Evolutionary conservation across 495 filamentous ascomycete species (phyloP).

Genomic region (Podospora australis): DNA sequence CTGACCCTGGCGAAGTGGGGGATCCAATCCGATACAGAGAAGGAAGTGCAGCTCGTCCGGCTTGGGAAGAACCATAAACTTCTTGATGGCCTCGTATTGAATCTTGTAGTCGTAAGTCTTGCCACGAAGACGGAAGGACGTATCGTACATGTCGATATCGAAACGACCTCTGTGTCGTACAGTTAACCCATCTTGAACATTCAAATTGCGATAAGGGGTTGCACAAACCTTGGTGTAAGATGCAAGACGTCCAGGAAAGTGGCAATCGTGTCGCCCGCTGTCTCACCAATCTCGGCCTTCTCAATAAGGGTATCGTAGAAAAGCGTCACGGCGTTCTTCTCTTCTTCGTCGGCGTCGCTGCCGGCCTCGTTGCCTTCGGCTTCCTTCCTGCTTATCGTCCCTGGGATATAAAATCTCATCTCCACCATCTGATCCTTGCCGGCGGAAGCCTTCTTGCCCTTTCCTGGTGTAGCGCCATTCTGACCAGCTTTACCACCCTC

Average conservation of each 20-base stretch:
- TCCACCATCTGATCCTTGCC: constrained; percentile 91
- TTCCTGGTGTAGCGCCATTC: constrained; percentile 68
- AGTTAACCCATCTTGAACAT: constrained; percentile 25
- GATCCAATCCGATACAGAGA: constrained; percentile 92
- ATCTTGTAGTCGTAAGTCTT: constrained; percentile 99
- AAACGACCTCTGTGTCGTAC: constrained; percentile 74
- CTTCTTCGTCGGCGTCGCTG: constrained; percentile 64
- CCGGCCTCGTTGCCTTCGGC: constrained; percentile 67
- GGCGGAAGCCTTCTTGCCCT: constrained; percentile 81
- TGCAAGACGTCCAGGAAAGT: constrained; percentile 96
- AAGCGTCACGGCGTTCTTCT: constrained; percentile 86
- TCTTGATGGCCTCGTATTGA: constrained; percentile 93
- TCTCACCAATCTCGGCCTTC: constrained; percentile 98
- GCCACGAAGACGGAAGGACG: constrained; percentile 91
- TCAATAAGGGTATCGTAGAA: constrained; percentile 98
- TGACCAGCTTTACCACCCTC: constrained; percentile 62
- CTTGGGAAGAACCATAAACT: constrained; percentile 97
- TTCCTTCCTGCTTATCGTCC: constrained; percentile 79
- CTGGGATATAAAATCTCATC: constrained; percentile 98
- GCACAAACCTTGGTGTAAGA: constrained; percentile 81
- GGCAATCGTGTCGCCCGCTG: constrained; percentile 93
- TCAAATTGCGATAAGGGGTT: neutral
- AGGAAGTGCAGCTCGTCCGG: constrained; percentile 93
- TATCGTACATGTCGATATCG: constrained; percentile 99
- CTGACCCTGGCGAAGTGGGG: constrained; percentile 93